phyloP scores from a whole-genome alignment of 1,284 basidiomycete genomes.

The Volvariella volvacea region DNA sequence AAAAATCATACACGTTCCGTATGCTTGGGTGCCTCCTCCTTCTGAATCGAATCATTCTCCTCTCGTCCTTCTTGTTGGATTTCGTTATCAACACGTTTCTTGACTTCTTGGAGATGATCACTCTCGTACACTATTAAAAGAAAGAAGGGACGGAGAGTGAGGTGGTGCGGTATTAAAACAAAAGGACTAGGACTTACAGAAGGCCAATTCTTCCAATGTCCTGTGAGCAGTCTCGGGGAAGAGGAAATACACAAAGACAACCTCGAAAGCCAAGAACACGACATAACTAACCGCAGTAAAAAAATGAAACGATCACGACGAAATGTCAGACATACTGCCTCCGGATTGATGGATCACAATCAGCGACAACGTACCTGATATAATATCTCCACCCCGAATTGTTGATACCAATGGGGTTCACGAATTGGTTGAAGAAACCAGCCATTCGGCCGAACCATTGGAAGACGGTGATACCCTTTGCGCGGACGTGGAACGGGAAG shows the following conservation, averaged over 20 bases:
- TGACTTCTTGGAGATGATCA: conserved; percentile 37
- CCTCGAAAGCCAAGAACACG: conserved; percentile 38
- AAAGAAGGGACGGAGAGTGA: no score
- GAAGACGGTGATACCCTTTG: conserved; percentile 46
- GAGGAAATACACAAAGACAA: conserved; percentile 41
- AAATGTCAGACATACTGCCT: neutral
- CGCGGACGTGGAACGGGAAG: conserved; percentile 43
- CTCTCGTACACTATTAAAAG: conserved; percentile 38
- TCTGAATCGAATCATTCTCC: no score
- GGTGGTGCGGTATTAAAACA: no score
- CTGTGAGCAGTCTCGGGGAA: conserved; percentile 50
- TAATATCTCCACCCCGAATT: conserved; percentile 40
- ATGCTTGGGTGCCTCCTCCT: no score
- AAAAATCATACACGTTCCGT: no score
- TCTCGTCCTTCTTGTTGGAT: conserved; percentile 16
- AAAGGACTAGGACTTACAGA: no score
- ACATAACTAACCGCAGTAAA: conserved; percentile 28
- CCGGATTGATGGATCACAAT: no score
- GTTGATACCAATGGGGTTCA: conserved; percentile 51
- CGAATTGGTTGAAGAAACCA: conserved; percentile 53
- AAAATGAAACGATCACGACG: neutral
- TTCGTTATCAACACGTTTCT: conserved; percentile 36
- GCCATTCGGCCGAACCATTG: conserved; percentile 45
- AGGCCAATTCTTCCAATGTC: conserved; percentile 53
- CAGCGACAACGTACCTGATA: conserved; percentile 22